Evolutionary conservation across 2,329 filamentous ascomycete genomes (phyloP).

Genomic region (Xylaria digitata): DNA sequence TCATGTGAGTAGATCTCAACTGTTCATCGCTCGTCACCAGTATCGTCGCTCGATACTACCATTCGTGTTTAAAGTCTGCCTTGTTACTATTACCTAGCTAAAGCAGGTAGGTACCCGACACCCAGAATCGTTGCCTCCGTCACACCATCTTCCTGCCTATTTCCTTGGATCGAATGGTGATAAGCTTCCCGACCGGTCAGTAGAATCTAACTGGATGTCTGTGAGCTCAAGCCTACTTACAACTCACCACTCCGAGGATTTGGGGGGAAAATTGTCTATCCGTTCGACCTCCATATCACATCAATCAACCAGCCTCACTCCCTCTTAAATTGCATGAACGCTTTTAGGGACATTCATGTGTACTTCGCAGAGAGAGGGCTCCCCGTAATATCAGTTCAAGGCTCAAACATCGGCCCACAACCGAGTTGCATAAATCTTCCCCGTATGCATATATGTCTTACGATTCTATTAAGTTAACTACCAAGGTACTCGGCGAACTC

Average conservation of each 20-base stretch:
- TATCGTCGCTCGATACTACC: neutral
- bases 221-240: neutral
- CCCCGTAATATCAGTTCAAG: too few species aligned
- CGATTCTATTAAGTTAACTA: slow-evolving; percentile 1
- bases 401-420: neutral
- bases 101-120: neutral
- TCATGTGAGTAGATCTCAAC: neutral
- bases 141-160: neutral
- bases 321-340: neutral
- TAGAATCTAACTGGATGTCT: neutral
- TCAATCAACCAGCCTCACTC: neutral
- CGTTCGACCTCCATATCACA: neutral
- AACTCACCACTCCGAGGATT: too few species aligned
- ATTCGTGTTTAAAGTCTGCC: neutral
- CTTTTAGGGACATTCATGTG: neutral
- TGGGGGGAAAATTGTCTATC: neutral
- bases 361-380: neutral
- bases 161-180: neutral
- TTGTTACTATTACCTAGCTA: neutral
- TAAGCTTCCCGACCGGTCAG: neutral
- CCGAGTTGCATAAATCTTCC: neutral
- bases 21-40: neutral
- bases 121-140: neutral
- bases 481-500: neutral
- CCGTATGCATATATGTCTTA: slow-evolving; percentile 3